Evolutionary conservation across 2,329 filamentous ascomycete genomes (phyloP).

Genomic region (Ophiostoma tasmaniense): DNA sequence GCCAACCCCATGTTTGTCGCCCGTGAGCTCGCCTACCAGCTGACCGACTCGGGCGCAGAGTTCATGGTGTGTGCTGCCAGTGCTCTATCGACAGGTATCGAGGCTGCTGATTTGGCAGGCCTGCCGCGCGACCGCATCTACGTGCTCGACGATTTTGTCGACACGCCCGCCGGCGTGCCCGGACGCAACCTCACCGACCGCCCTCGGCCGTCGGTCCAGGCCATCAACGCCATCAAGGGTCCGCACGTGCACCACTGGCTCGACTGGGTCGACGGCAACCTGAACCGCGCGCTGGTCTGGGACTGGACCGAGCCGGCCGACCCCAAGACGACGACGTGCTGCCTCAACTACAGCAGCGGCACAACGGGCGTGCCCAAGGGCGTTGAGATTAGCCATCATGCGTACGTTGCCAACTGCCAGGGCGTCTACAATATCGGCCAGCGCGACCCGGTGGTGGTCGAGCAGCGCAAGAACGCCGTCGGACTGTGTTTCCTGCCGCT

Average conservation of each 20-base stretch:
- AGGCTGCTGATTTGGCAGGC: slow-evolving; percentile 53
- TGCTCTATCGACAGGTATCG: slow-evolving; percentile 54
- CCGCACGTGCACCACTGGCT: slow-evolving; percentile 49
- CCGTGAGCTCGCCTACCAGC: slow-evolving; percentile 66
- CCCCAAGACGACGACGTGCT: slow-evolving; percentile 47
- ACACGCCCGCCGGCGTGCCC: slow-evolving; percentile 30
- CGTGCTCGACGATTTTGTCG: slow-evolving; percentile 48
- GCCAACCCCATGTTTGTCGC: slow-evolving; percentile 42
- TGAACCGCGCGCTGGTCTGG: slow-evolving; percentile 46
- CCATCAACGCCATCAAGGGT: neutral
- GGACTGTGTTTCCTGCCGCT: slow-evolving; percentile 65
- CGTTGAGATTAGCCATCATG: slow-evolving; percentile 69
- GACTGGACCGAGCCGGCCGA: slow-evolving; percentile 52
- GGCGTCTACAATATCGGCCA: slow-evolving; percentile 46
- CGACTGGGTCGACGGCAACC: slow-evolving; percentile 43
- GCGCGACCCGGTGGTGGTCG: slow-evolving; percentile 39
- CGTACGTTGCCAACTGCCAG: slow-evolving; percentile 63
- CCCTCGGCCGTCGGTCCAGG: slow-evolving; percentile 14
- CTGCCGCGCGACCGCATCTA: slow-evolving; percentile 51
- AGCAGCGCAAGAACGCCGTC: slow-evolving; percentile 32
- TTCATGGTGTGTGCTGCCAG: slow-evolving; percentile 57
- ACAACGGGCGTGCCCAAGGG: slow-evolving; percentile 80
- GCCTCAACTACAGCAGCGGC: slow-evolving; percentile 70
- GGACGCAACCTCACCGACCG: neutral
- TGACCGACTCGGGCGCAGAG: slow-evolving; percentile 59